Evolutionary conservation across 768 basidiomycete species (phyloP), one percentile per base, ranked within the genome.

Genomic region (Flagelloscypha sp.): DNA sequence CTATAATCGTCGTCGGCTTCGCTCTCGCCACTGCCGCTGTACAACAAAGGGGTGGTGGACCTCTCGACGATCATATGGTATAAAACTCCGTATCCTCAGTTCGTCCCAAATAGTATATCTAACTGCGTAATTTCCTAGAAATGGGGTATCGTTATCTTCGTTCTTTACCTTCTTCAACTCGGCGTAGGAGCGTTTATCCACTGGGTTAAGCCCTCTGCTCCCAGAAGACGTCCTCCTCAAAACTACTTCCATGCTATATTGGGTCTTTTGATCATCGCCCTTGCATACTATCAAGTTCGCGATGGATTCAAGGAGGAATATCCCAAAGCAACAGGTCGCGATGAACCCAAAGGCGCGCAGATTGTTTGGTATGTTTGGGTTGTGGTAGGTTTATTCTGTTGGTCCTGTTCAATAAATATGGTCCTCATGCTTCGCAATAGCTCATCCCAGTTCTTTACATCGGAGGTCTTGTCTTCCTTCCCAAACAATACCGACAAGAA

Each of bases 221-320:
- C 47, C 5, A 44, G 42, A 0, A 44, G 55, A 19, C 68, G 69
- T 19, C 76, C 68, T 6, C 50, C 61, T 29, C 76, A 68, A 42
- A 78, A 81, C 48, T 79, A 75, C 48, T 20, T 67, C 18, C 78
- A 81, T 45, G 76, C 72, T 9, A 38, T 72, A 10, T 36, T 77
- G 1, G 79, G 77, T 0, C 46, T 79, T 20, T 30, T 59, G 7
- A 65, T 72, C 32, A 64, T 79, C 35, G 68, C 48, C 6, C 53
- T 75, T 7, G 61, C 71, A 17, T 55, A 70, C 29, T 73, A 64
- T 42, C 70, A 76, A 50, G 70, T 70, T 11, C 55, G 63, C 30
- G 55, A 53, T 12, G 74, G 73, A 3, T 72, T 59, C 48, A 52
- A 56, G 20, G 31, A 36, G 6, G 75, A 79, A 48, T 80, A 76